Evolutionary conservation across 169 alveolate species (phyloP).

Genomic region (Cytauxzoon felis): DNA sequence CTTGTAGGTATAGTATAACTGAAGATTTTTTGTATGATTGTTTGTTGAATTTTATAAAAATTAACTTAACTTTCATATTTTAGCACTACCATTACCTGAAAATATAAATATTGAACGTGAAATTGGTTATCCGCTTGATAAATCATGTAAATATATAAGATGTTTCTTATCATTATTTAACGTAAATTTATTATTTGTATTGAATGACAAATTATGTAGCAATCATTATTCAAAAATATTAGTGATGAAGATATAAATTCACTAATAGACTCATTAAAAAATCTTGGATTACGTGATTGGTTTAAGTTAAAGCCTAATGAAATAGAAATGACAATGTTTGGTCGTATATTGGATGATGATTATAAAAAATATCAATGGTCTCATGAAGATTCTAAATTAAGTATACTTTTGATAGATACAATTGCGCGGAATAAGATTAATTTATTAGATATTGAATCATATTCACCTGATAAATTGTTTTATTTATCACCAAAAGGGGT

Average conservation of each 20-base stretch:
- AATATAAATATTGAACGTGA: constrained; percentile 32
- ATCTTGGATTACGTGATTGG: constrained; percentile 48
- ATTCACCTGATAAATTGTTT: constrained; percentile 8
- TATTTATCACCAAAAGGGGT: neutral
- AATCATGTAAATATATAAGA: constrained; percentile 19
- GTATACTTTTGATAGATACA: constrained; percentile 9
- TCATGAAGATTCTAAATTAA: constrained; percentile 1
- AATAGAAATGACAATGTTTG: constrained; percentile 16
- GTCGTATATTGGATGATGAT: neutral
- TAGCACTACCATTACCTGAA: constrained; percentile 54
- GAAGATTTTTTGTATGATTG: constrained; percentile 54
- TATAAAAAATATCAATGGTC: neutral
- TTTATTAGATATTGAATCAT: constrained; percentile 15
- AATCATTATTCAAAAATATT: neutral
- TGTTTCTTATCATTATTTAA: constrained; percentile 25
- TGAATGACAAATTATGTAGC: neutral
- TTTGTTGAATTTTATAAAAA: neutral
- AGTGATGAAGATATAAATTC: neutral
- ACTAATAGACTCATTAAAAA: constrained; percentile 8
- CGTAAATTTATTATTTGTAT: neutral
- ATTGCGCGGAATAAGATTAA: constrained; percentile 8
- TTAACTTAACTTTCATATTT: too few relatives aligned
- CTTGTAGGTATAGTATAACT: constrained; percentile 36
- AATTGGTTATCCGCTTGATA: constrained; percentile 50
- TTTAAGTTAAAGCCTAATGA: constrained; percentile 33